These are phyloP conservation scores for Colletotrichum chrysophilum DNA, from an alignment of 2,329 filamentous ascomycete species.

Conservation along the genomic window DNA sequence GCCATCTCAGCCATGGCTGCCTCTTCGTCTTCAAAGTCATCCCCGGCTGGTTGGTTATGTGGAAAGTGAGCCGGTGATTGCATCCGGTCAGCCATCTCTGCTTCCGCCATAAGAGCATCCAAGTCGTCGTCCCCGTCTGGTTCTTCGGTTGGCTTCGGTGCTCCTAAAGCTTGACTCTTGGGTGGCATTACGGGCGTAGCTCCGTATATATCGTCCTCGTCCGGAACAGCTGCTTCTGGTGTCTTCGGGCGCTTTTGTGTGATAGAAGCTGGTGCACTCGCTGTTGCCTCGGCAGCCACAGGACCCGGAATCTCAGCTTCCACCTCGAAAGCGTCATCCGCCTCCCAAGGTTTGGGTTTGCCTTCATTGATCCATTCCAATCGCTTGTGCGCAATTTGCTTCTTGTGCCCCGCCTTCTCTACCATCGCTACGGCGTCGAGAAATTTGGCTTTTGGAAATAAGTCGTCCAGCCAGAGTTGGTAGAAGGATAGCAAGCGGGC, in stretches of 20 bases:
- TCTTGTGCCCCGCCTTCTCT: slow-evolving; percentile 91
- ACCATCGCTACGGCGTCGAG: slow-evolving; percentile 88
- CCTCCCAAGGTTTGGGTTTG: slow-evolving; percentile 52
- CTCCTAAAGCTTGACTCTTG: neutral
- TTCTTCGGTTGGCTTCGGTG: neutral
- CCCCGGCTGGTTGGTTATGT: slow-evolving; percentile 17
- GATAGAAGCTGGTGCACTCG: slow-evolving; percentile 35
- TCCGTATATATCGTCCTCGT: slow-evolving; percentile 60
- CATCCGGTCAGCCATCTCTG: slow-evolving; percentile 31
- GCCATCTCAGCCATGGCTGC: slow-evolving; percentile 72
- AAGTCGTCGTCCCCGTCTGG: slow-evolving; percentile 41
- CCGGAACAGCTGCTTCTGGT: slow-evolving; percentile 36
- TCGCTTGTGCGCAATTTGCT: slow-evolving; percentile 74
- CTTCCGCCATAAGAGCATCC: slow-evolving; percentile 47
- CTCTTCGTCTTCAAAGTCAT: slow-evolving; percentile 66
- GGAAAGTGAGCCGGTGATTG: slow-evolving; percentile 18
- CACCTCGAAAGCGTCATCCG: slow-evolving; percentile 29
- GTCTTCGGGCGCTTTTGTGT: slow-evolving; percentile 38
- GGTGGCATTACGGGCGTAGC: slow-evolving; percentile 48
- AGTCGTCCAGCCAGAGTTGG: slow-evolving; percentile 94
- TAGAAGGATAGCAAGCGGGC: slow-evolving; percentile 86
- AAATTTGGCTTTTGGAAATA: slow-evolving; percentile 95
- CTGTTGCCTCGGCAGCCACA: slow-evolving; percentile 25
- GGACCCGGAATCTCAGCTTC: slow-evolving; percentile 28
- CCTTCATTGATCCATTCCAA: slow-evolving; percentile 85